Evolutionary conservation across 495 filamentous ascomycete genomes (phyloP).

Genomic region (Trichoderma erinaceum): DNA sequence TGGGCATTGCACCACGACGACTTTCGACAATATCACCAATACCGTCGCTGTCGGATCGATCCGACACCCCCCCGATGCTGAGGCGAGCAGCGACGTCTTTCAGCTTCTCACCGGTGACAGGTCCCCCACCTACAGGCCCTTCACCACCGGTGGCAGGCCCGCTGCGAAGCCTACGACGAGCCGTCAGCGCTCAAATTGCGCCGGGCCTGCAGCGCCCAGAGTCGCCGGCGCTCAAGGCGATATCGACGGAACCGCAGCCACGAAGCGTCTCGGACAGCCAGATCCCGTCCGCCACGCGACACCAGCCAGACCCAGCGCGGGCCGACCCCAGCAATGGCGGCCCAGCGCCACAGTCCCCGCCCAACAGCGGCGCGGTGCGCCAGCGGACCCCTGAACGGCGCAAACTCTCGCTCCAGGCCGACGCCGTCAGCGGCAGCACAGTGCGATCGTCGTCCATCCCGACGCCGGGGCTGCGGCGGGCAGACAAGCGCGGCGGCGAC

Average conservation of each 20-base stretch:
- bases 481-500: slow-evolving; percentile 74
- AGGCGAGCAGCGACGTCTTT: background rate
- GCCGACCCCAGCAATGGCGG: background rate
- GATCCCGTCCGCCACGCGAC: background rate
- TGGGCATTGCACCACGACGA: background rate
- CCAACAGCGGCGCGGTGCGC: slow-evolving; percentile 45
- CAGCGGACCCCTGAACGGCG: slow-evolving; percentile 14
- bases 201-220: slow-evolving; percentile 9
- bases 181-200: background rate
- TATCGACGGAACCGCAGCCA: slow-evolving; percentile 12
- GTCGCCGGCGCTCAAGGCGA: slow-evolving; percentile 14
- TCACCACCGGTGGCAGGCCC: background rate
- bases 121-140: no score
- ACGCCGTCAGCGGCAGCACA: slow-evolving; percentile 4
- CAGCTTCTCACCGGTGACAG: no score
- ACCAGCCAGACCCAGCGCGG: background rate
- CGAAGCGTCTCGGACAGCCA: slow-evolving; percentile 17
- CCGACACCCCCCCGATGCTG: background rate
- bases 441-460: slow-evolving; percentile 17
- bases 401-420: slow-evolving; percentile 17
- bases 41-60: background rate
- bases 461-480: slow-evolving; percentile 64
- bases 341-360: slow-evolving; percentile 33
- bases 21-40: slow-evolving; percentile 1
- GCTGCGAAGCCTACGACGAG: slow-evolving; percentile 8